A percentile compares a stretch with the other conserved stretches of the same genome.
These are phyloP conservation scores for Eremothecium gossypii DNA, from an alignment of 1,139 yeast genomes.

Conservation along the genomic window DNA sequence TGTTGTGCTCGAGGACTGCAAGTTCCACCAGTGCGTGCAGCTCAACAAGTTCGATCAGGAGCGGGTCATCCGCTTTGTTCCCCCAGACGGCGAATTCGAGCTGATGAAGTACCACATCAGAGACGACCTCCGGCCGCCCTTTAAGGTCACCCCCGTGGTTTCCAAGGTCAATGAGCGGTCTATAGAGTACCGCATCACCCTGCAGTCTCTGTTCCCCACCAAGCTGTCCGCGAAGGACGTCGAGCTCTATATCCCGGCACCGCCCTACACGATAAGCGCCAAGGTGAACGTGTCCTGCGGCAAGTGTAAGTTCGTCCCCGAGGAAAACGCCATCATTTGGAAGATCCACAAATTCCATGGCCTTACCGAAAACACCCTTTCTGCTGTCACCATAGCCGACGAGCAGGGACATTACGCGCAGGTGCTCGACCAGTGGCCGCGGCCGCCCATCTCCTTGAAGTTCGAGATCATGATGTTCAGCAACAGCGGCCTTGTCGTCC, in stretches of 20 bases:
- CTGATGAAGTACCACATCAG: constrained; percentile 66
- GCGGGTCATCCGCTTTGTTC: constrained; percentile 61
- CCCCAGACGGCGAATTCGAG: constrained; percentile 91
- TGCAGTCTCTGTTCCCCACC: constrained; percentile 55
- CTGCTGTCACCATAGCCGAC: constrained; percentile 24
- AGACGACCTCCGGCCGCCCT: constrained; percentile 61
- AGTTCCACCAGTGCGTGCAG: constrained; percentile 82
- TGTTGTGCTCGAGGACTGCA: constrained; percentile 64
- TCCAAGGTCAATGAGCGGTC: constrained; percentile 35
- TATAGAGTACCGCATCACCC: constrained; percentile 48
- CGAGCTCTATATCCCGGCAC: constrained; percentile 57
- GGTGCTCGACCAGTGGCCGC: constrained; percentile 41
- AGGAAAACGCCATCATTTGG: constrained; percentile 62
- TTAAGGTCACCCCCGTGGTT: constrained; percentile 54
- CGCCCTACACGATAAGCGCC: constrained; percentile 49
- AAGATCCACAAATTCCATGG: constrained; percentile 61
- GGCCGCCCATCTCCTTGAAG: constrained; percentile 68
- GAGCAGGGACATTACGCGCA: constrained; percentile 18
- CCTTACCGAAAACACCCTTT: constrained; percentile 44
- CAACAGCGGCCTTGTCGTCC: constrained; percentile 66
- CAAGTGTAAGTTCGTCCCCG: constrained; percentile 57
- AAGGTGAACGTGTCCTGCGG: constrained; percentile 49
- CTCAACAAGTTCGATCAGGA: constrained; percentile 59
- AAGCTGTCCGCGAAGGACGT: constrained; percentile 62
- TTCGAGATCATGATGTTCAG: constrained; percentile 72